Evolutionary conservation across 2,329 filamentous ascomycete species (phyloP).

Genomic region (Claviceps paspali): DNA sequence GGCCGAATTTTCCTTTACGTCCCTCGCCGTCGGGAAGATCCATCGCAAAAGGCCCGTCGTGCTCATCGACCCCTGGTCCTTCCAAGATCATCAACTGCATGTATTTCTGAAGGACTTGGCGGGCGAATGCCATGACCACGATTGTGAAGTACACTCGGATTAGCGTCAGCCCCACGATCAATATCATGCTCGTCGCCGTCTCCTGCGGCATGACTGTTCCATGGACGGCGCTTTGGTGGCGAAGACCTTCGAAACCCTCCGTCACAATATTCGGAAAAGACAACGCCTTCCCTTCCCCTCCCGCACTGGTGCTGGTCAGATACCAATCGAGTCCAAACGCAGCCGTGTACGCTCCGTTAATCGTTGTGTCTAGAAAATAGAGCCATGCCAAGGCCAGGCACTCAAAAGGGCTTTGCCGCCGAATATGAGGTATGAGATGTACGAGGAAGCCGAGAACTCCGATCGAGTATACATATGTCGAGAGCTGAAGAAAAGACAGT

Average conservation of each 20-base stretch:
- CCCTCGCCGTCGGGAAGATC: slow-evolving; percentile 62
- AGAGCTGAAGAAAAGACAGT: slow-evolving; percentile 69
- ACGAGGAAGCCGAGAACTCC: slow-evolving; percentile 51
- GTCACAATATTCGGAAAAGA: slow-evolving; percentile 14
- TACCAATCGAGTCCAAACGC: slow-evolving; percentile 81
- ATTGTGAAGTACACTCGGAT: slow-evolving; percentile 72
- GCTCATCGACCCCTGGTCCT: slow-evolving; percentile 27
- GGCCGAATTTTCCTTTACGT: slow-evolving; percentile 64
- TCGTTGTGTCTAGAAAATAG: slow-evolving; percentile 65
- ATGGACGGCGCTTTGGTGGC: slow-evolving; percentile 18
- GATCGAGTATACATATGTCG: slow-evolving; percentile 83
- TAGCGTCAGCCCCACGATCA: slow-evolving; percentile 59
- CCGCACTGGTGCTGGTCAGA: slow-evolving; percentile 43
- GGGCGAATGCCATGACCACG: slow-evolving; percentile 69
- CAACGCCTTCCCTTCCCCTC: slow-evolving; percentile 9
- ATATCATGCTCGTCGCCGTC: slow-evolving; percentile 59
- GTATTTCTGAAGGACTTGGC: slow-evolving; percentile 58
- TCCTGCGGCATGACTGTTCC: slow-evolving; percentile 32
- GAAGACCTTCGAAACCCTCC: slow-evolving; percentile 19
- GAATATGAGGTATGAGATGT: slow-evolving; percentile 65
- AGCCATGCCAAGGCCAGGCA: slow-evolving; percentile 71
- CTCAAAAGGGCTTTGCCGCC: slow-evolving; percentile 62
- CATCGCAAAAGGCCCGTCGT: slow-evolving; percentile 52
- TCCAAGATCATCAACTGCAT: slow-evolving; percentile 33
- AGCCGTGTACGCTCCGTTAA: slow-evolving; percentile 70